Evolutionary conservation across 495 filamentous ascomycete genomes (phyloP), one percentile per base, ranked within the genome.

Genomic region (Aspergillus ostianus): DNA sequence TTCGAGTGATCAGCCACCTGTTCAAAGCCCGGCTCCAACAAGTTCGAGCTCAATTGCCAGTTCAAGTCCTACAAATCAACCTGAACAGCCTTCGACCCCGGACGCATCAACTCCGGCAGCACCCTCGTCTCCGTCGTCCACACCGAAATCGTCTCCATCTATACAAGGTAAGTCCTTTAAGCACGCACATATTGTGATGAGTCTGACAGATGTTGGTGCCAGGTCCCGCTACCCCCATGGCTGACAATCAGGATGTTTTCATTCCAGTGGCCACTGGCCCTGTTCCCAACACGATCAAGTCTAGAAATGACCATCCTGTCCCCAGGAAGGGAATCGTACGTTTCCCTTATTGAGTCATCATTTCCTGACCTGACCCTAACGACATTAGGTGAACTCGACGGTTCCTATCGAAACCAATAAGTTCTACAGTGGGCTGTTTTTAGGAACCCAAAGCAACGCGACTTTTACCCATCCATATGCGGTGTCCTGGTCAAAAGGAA

Each of bases 401-500:
- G 71, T 65, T 1, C 89, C 88, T 0, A 80, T 90, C 61, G 76
- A 83, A 53, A 94, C 92, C 13, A 95, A 97, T 72, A 97, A 96
- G 65, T 98, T 97, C 72, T 96, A 96, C 66, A 85, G 86, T 54
- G 96, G 95, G 51, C 86, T 96, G 62, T 94, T 93, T 66, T 76
- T 97, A 3, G 91, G 87, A 4, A 82, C 72, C 50, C 92, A 96
- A 70, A 82, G 75, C 4, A 81, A 83, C 44, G 80, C 86, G 1
- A 82, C 85, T 0, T 97, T 90, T 80, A 90, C 90, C 2, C 87
- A 95, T 69, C 94, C 94, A 10, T 98, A 97, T 70, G 87, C 89
- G 0, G 62, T 97, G 3, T 73, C 82, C 44, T 96, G 92, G 91
- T 79, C 85, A 3, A 86, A 84, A 65, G 92, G 92, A 2, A 72